phyloP scores from a whole-genome alignment of 1,284 basidiomycete species.

The Heliocybe sulcata region DNA sequence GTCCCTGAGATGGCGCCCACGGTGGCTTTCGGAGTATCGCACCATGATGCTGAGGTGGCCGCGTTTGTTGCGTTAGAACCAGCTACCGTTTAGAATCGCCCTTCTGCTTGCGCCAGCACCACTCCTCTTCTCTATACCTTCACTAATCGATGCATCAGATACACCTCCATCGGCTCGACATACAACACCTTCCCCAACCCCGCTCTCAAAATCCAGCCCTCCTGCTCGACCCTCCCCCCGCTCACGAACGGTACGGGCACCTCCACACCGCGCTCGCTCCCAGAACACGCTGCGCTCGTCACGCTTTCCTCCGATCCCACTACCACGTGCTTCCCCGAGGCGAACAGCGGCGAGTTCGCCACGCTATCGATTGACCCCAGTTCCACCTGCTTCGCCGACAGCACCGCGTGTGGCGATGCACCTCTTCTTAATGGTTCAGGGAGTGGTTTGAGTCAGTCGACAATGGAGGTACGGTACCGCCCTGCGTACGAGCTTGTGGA shows the following conservation, averaged over 20 bases:
- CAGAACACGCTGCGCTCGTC: neutral
- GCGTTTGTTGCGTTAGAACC: too few species aligned
- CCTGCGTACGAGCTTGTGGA: constrained; percentile 82
- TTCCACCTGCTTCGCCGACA: neutral
- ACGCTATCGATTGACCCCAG: neutral
- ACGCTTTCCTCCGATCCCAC: constrained; percentile 10
- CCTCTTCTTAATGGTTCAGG: constrained; percentile 4
- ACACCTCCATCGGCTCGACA: constrained; percentile 93
- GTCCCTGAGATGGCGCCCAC: too few species aligned
- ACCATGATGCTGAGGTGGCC: too few species aligned
- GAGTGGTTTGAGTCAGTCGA: neutral
- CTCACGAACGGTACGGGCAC: constrained; percentile 9
- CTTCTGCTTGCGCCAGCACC: too few species aligned
- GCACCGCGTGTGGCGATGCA: neutral
- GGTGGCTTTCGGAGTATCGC: too few species aligned
- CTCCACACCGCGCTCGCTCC: constrained; percentile 2
- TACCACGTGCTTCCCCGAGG: constrained; percentile 10
- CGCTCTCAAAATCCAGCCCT: constrained; percentile 44
- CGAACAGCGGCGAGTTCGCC: neutral
- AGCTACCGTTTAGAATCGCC: too few species aligned
- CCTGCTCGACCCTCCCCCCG: constrained; percentile 9
- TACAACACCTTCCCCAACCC: constrained; percentile 95
- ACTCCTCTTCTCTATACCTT: too few species aligned
- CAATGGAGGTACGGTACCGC: constrained; percentile 30
- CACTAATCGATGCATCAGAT: constrained; percentile 30